Evolutionary conservation across 805 yeast species (phyloP), one percentile per base, ranked within the genome.

Genomic region (Lipomyces chichibuensis): DNA sequence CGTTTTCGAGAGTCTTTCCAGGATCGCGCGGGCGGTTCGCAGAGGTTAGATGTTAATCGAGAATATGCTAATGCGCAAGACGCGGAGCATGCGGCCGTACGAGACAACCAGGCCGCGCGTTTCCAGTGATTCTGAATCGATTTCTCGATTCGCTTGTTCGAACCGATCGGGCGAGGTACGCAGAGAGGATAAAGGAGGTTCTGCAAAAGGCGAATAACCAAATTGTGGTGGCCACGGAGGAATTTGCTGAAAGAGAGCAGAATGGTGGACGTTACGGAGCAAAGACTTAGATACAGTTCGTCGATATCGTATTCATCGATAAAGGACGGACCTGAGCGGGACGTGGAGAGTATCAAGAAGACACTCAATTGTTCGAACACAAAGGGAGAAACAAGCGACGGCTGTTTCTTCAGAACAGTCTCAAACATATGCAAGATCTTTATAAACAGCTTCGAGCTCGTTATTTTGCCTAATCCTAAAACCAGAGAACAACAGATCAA

Each of bases 151-250:
- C 17, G 14, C 17, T 43, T 59, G 17, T 71, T 65, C 39, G 63
- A 59, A 23, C 71, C 67, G 2, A 67, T 56, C 4, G 55, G 33
- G 0, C 65, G 59, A 8, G 56, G 62, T 55, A 59, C 75, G 62
- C 80, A 78, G 72, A 90, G 72, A 1, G 83, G 76, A 59, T 80
- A 83, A 74, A 94, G 77, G 59, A 88, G 77, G 2, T 85, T 78
- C 14, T 83, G 80, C 56, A 89, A 79, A 0, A 84, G 75, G 0
- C 80, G 72, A 7, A 85, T 78, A 2, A 92, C 71, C 57, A 92
- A 74, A 75, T 92, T 96, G 73, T 90, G 87, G 74, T 98, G 85
- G 49, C 88, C 86, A 0, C 88, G 81, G 23, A 93, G 78, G 73
- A 92, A 84, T 74, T 80, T 85, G 62, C 97, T 83, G 73, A 91